Evolutionary conservation across 805 yeast genomes (phyloP).

Genomic region (Spathaspora boniae): DNA sequence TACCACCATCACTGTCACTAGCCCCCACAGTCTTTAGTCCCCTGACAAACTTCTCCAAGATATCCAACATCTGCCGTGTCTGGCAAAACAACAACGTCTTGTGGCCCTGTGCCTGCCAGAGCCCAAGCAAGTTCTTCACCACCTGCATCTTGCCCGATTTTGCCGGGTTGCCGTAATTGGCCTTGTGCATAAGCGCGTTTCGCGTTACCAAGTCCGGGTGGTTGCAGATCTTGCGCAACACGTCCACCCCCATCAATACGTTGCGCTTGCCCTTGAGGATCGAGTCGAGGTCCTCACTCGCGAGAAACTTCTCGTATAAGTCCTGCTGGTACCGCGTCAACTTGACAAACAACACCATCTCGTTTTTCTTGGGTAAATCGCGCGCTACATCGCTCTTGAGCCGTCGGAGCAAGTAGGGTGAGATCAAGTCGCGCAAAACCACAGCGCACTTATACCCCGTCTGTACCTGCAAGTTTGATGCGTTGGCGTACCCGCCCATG

Average conservation of each 20-base stretch:
- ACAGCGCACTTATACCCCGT: conserved; percentile 96
- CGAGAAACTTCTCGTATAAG: conserved; percentile 69
- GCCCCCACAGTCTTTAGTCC: too few relatives aligned
- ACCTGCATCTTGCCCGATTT: conserved; percentile 92
- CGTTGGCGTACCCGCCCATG: conserved; percentile 98
- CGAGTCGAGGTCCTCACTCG: conserved; percentile 69
- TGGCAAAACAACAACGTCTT: conserved; percentile 86
- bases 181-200: conserved; percentile 31
- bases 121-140: conserved; percentile 62
- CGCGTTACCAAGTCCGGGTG: conserved; percentile 82
- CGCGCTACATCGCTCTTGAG: conserved; percentile 93
- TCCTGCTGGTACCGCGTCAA: conserved; percentile 73
- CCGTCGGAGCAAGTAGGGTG: conserved; percentile 84
- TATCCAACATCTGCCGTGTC: conserved; percentile 90
- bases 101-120: conserved; percentile 78
- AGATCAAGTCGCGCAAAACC: conserved; percentile 76
- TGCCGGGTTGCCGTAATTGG: conserved; percentile 51
- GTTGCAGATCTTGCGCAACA: conserved; percentile 87
- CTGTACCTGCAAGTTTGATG: conserved; percentile 92
- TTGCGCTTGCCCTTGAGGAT: conserved; percentile 75
- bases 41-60: conserved; percentile 65
- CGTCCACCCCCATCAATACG: conserved; percentile 85
- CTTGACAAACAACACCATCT: conserved; percentile 89
- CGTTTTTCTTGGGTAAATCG: conserved; percentile 89
- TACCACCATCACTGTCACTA: too few relatives aligned